Evolutionary conservation across 1,284 basidiomycete genomes (phyloP).

Genomic region (Rugosomyces carneus): DNA sequence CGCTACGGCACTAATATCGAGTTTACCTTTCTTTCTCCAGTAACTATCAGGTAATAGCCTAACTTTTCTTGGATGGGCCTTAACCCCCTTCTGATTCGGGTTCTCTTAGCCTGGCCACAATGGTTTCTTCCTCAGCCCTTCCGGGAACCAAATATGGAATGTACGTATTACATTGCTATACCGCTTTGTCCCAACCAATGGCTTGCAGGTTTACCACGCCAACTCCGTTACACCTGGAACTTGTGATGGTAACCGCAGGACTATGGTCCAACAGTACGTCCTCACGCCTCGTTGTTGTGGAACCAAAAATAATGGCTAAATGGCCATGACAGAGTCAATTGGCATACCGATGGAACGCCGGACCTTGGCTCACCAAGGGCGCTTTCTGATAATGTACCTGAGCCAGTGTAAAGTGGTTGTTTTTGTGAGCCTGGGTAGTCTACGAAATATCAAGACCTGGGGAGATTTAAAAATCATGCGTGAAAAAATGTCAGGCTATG

Average conservation of each 20-base stretch:
- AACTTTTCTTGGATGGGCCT: not conserved
- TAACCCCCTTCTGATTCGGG: too few species aligned
- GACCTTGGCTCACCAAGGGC: slow-evolving; percentile 24
- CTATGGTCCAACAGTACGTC: slow-evolving; percentile 26
- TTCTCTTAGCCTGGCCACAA: slow-evolving; percentile 30
- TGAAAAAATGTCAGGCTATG: too few species aligned
- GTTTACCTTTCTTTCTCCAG: not conserved
- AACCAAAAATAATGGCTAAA: not conserved
- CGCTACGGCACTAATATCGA: too few species aligned
- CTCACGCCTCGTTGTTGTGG: not conserved
- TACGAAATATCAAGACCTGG: too few species aligned
- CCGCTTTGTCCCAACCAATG: not conserved
- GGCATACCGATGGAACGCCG: slow-evolving; percentile 26
- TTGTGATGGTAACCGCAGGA: slow-evolving; percentile 29
- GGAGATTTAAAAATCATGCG: too few species aligned
- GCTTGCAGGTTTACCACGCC: slow-evolving; percentile 24
- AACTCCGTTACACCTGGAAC: slow-evolving; percentile 20
- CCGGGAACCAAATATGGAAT: slow-evolving; percentile 26
- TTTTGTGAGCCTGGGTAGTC: too few species aligned
- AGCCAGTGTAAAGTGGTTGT: slow-evolving; percentile 16
- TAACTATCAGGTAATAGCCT: slow-evolving; percentile 3
- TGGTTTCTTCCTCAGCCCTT: slow-evolving; percentile 18
- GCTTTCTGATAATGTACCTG: slow-evolving; percentile 21
- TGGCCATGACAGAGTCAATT: slow-evolving; percentile 19
- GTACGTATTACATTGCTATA: slow-evolving; percentile 17